phyloP scores from a whole-genome alignment of 1,139 yeast genomes.

The Diutina ranongensis region DNA sequence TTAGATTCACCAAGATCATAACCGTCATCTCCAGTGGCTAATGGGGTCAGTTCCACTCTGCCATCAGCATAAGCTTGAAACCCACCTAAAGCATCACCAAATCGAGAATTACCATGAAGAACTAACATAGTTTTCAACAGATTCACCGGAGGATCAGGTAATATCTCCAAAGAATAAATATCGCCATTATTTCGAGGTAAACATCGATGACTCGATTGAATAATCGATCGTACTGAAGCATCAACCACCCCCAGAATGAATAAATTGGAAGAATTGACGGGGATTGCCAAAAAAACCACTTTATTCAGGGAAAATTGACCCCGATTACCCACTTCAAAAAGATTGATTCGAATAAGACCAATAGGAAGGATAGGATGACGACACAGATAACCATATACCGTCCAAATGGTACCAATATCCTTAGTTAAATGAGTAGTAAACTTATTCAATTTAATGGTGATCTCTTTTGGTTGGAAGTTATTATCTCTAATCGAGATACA shows the following conservation, averaged over 20 bases:
- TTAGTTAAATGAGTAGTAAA: constrained; percentile 10
- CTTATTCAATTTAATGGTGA: constrained; percentile 26
- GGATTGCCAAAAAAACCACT: constrained; percentile 58
- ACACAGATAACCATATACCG: constrained; percentile 55
- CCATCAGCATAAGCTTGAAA: constrained; percentile 68
- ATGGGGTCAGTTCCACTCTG: constrained; percentile 49
- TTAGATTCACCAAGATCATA: constrained; percentile 5
- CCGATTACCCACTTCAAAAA: constrained; percentile 34
- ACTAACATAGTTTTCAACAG: constrained; percentile 45
- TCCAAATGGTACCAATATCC: constrained; percentile 7
- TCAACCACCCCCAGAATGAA: constrained; percentile 17
- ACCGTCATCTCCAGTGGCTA: constrained; percentile 14
- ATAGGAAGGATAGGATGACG: constrained; percentile 54
- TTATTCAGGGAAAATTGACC: constrained; percentile 39
- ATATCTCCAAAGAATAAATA: constrained; percentile 12
- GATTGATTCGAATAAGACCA: constrained; percentile 51
- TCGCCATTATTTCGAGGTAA: constrained; percentile 29
- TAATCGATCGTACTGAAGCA: not conserved
- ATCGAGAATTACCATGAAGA: constrained; percentile 49
- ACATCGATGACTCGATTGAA: constrained; percentile 25
- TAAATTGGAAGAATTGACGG: constrained; percentile 54
- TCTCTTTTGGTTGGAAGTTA: constrained; percentile 15
- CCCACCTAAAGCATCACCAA: constrained; percentile 46
- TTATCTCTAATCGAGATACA: constrained; percentile 41
- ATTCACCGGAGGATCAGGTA: constrained; percentile 16